Base-by-base conservation (phyloP, 176 grass and related monocot species). In the Oryza glumipatula region DNA sequence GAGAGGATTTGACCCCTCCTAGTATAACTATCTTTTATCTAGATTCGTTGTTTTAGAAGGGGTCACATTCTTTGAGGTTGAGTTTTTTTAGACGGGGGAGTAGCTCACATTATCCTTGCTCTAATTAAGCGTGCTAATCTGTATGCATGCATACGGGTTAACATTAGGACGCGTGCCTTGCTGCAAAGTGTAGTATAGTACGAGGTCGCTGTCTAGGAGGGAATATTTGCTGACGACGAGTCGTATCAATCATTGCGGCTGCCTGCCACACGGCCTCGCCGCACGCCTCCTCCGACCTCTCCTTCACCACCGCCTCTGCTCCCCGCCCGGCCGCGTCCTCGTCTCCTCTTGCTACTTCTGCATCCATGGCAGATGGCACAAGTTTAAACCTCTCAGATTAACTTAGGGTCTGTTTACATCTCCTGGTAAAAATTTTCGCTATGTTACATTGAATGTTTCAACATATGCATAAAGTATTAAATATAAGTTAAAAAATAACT, bases 151-250 rank as follows among this genome's bases (percentile, higher is more conserved):
- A 38, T 38, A 38, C 36, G 51, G 51, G 15, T 56, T 56, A 6
- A 6, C 36, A 38, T 0, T 7, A 38, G 51, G 51, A 56, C 5
- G 16, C 79, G 5, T 26, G 48, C 52, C 21, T 33, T n/a, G 22
- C 7, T 8, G 6, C 56, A 19, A 7, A 61, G 3, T 32, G 30
- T 32, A 10, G 58, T 5, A 21, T 7, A 19, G 13, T 49, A n/a
- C 16, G 0, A 58, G 22, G 80, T 84, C 58, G 68, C 81, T 17
- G 74, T 74, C 76, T 3, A 6, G 21, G 67, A 68, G 47, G 69
- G 87, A 84, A 80, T 88, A 74, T 88, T 8, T 67, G 81, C 68
- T 79, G 75, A 79, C 22, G 49, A 28, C 22, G 28, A 22, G 30
- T 69, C 56, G 82, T 9, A 72, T 13, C 86, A 65, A 78, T 66